Evolutionary conservation across 2,329 filamentous ascomycete genomes (phyloP).

Genomic region (Achaetomium macrosporum): DNA sequence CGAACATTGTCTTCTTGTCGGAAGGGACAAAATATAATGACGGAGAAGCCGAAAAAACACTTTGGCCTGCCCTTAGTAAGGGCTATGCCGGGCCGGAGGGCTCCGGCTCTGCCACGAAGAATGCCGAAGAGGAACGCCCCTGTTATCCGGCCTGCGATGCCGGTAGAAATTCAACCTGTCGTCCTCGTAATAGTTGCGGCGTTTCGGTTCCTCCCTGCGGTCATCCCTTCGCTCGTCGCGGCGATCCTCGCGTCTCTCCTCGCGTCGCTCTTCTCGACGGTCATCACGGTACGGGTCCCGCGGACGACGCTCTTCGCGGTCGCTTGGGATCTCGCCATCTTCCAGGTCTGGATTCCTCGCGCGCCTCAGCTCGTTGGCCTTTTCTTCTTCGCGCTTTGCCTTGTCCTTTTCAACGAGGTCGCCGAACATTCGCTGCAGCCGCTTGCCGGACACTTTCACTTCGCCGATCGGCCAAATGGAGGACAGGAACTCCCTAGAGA

Average conservation of each 20-base stretch:
- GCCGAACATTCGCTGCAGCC: constrained; percentile 34
- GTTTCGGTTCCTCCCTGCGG: constrained; percentile 26
- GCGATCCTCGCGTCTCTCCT: constrained; percentile 23
- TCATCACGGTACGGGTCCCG: constrained; percentile 27
- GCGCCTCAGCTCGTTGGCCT: constrained; percentile 22
- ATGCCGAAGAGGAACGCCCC: constrained; percentile 25
- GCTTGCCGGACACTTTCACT: constrained; percentile 32
- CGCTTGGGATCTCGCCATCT: constrained; percentile 35
- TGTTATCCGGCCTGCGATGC: constrained; percentile 26
- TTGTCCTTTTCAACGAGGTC: constrained; percentile 32
- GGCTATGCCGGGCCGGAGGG: constrained; percentile 27
- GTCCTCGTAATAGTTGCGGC: constrained; percentile 29
- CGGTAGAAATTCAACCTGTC: constrained; percentile 30
- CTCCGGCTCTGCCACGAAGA: constrained; percentile 27
- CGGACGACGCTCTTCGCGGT: constrained; percentile 30
- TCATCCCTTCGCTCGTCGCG: constrained; percentile 21
- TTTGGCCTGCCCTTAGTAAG: constrained; percentile 22
- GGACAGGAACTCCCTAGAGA: constrained; percentile 33
- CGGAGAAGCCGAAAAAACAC: not conserved
- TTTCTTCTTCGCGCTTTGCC: constrained; percentile 25
- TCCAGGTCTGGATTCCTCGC: constrained; percentile 30
- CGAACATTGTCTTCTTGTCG: not conserved
- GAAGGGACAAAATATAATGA: not conserved
- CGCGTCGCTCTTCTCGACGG: constrained; percentile 29
- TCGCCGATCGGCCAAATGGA: constrained; percentile 36